Percentiles rank a stretch among this genome's conserved stretches.
Conservation (phyloP, 2,329 filamentous ascomycete genomes). For the Aspergillus pseudoglaucus region DNA sequence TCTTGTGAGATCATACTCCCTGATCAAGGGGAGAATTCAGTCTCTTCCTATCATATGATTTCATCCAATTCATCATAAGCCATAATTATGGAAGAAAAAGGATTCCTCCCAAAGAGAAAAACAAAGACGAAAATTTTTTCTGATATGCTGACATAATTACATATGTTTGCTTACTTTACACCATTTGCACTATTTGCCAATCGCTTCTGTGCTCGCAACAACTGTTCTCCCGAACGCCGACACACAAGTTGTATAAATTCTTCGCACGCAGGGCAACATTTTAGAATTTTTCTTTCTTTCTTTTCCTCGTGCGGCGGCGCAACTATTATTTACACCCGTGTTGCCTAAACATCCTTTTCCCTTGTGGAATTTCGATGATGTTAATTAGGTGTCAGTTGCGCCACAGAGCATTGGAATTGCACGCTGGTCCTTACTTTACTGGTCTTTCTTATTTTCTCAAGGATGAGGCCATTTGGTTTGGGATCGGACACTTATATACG, state of each 20-base stretch:
- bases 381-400: constrained; percentile 68
- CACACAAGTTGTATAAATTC: constrained; percentile 20
- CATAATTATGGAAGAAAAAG: constrained; percentile 19
- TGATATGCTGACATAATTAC: constrained; percentile 1
- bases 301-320: constrained; percentile 75
- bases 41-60: constrained; percentile 43
- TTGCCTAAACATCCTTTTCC: constrained; percentile 62
- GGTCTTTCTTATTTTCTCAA: constrained; percentile 37
- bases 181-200: neutral
- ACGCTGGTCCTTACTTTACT: constrained; percentile 53
- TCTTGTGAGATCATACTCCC: constrained; percentile 36
- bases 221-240: constrained; percentile 9
- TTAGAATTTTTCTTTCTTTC: constrained; percentile 43
- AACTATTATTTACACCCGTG: constrained; percentile 65
- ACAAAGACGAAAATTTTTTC: constrained; percentile 6
- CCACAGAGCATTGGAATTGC: constrained; percentile 77
- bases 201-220: constrained; percentile 6
- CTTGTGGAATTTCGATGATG: constrained; percentile 35
- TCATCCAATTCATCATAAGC: constrained; percentile 41
- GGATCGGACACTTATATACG: constrained; percentile 48
- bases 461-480: constrained; percentile 43
- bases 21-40: constrained; percentile 28
- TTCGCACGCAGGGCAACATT: neutral
- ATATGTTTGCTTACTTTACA: neutral
- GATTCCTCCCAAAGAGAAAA: constrained; percentile 9